Evolutionary conservation across 208 protist genomes (phyloP), one percentile per base, ranked within the genome.

Genomic region (Crithidia bombi): DNA sequence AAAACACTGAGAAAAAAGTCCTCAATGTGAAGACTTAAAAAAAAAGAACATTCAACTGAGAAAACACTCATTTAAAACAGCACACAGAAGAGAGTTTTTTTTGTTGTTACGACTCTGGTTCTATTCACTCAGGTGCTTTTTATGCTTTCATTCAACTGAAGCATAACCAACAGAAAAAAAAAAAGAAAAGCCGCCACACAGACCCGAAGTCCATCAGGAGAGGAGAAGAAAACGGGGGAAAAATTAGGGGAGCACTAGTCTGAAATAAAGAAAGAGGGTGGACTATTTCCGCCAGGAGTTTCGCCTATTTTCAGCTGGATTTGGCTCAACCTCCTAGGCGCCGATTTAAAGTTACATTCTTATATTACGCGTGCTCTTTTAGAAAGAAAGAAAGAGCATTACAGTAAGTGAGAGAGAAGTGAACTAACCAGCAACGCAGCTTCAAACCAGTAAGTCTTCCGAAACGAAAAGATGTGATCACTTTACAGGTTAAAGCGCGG

Each of bases 271-370:
- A 57, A 32, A 51, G 41, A 17, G 14, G 28, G 23, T 30, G 21
- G 28, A 28, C 23, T 5, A 51, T 52, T 65, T 65, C 30, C 43
- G 58, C 58, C 38, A 52, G 44, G 43, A 65, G 58, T 30, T 39
- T 65, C 58, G 58, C 58, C 58, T 65, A 65, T 65, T 65, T 65
- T 65, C 58, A 65, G 39, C 58, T 65, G 58, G 58, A 65, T 65
- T 65, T 51, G 58, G 58, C 58, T 65, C 58, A 4, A 41, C 30
- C 58, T 52, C 58, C 58, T 30, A 49, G 28, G 58, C 43, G 43
- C 58, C 58, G 44, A 41, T 68, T 68, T 38, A 33, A 9, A 28
- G 9, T 52, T 33, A 36, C 12, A 3, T 66, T 30, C 3, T 26
- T 66, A 65, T 3, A 25, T 44, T 55, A 39, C 3, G 5, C 39